Base-by-base conservation (phyloP, 805 yeast species). In the Teunomyces gatunensis region DNA sequence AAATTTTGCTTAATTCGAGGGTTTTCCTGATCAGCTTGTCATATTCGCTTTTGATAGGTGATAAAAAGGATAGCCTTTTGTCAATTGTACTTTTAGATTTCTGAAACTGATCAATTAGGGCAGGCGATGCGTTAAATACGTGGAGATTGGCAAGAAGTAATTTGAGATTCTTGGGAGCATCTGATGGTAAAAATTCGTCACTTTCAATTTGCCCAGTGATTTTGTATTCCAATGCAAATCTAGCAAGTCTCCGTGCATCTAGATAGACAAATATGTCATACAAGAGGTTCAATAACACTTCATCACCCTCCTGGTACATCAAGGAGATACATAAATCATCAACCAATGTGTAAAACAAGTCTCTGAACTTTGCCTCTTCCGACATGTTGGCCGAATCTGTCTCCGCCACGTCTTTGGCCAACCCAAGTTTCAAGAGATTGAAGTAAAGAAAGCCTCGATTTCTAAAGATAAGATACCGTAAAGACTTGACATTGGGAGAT, bases 401-500 rank as follows among this genome's bases (percentile, higher is more conserved):
- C 45, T 51, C 46, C 12, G 46, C 52, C 17, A 56, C 57, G 27
- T 50, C 48, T 4, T 47, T 28, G 23, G 50, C 48, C 11, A 39
- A 23, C 23, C 55, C 56, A 5, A 46, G 36, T 41, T 53, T 65
- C 52, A 72, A 53, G 5, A 71, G 61, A 27, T 75, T 70, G 23
- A 87, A 75, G 50, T 82, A 78, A 28, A 89, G 74, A 55, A 89
- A 75, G 0, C 96, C 97, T 48, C 96, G 70, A 60, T 92, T 94
- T 54, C 97, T 77, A 60, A 83, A 82, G 1, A 86, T 85, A 54
- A 94, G 70, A 58, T 87, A 90, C 44, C 96, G 77, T 29, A 94
- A 71, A 9, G 83, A 78, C 54, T 85, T 83, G 20, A 91, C 78
- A 2, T 87, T 81, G 1, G 95, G 92, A 0, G 92, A 81, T 4